Evolutionary conservation across 2,329 filamentous ascomycete species (phyloP).

Genomic region (Aureobasidium sp.): DNA sequence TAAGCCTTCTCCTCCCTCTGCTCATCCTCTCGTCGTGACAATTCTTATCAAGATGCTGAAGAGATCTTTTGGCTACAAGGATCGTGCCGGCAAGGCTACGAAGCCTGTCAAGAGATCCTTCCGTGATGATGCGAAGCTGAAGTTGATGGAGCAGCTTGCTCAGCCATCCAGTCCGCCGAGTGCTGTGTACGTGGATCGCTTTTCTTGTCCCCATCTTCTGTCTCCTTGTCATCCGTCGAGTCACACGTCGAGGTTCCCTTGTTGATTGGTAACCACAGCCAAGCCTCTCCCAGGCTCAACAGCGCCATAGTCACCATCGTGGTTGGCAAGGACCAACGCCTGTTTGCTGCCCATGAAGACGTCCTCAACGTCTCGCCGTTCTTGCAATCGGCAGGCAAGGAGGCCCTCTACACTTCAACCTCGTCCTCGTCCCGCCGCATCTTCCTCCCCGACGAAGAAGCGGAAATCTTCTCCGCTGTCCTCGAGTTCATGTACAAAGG

Average conservation of each 20-base stretch:
- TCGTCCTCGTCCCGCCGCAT: conserved; percentile 64
- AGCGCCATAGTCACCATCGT: conserved; percentile 78
- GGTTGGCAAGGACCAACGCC: conserved; percentile 73
- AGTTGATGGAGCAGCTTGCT: conserved; percentile 77
- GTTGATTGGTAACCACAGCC: not conserved
- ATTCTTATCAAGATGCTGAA: conserved; percentile 66
- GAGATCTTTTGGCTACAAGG: conserved; percentile 75
- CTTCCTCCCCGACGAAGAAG: conserved; percentile 70
- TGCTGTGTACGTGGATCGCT: conserved; percentile 5
- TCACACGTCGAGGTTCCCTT: not conserved
- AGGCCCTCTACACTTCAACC: conserved; percentile 30
- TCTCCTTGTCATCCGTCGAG: not conserved
- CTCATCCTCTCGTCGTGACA: conserved; percentile 30
- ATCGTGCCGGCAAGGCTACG: conserved; percentile 80
- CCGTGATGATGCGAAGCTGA: conserved; percentile 74
- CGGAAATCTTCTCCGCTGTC: conserved; percentile 84
- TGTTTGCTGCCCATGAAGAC: conserved; percentile 94
- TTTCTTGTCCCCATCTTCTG: not conserved
- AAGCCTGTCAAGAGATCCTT: conserved; percentile 68
- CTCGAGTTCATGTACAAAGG: conserved; percentile 97
- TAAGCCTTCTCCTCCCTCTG: conserved; percentile 6
- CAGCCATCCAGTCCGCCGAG: conserved; percentile 41
- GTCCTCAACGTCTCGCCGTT: conserved; percentile 79
- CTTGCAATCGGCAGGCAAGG: conserved; percentile 41
- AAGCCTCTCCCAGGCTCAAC: conserved; percentile 42